phyloP scores from a whole-genome alignment of 2,329 filamentous ascomycete species.

The Lomentospora prolificans region DNA sequence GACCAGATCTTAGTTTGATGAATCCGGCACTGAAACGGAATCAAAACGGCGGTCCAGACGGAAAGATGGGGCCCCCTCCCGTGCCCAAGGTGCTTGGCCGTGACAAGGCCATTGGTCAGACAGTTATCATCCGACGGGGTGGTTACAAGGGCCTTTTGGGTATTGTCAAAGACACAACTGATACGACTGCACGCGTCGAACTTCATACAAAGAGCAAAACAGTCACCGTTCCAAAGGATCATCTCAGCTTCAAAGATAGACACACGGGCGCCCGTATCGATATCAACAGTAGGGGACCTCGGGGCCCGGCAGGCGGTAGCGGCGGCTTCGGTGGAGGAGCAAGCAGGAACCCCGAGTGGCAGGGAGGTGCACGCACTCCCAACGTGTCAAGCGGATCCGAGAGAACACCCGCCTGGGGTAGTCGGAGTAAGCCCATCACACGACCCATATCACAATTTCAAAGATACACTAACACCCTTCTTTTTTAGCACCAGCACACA shows the following conservation, averaged over 20 bases:
- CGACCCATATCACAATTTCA: neutral
- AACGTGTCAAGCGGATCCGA: slow-evolving; percentile 50
- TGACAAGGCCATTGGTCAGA: slow-evolving; percentile 82
- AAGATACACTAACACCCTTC: slow-evolving; percentile 16
- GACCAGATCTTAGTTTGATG: slow-evolving; percentile 80
- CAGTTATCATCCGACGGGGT: slow-evolving; percentile 78
- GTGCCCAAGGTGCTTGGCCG: slow-evolving; percentile 71
- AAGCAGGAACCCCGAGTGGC: slow-evolving; percentile 45
- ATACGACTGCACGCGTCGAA: slow-evolving; percentile 78
- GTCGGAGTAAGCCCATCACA: slow-evolving; percentile 47
- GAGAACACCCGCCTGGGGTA: slow-evolving; percentile 68
- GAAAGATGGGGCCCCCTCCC: slow-evolving; percentile 38
- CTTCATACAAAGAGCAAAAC: slow-evolving; percentile 91
- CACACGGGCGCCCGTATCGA: slow-evolving; percentile 71
- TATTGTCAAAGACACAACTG: slow-evolving; percentile 91
- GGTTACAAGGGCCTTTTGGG: slow-evolving; percentile 87
- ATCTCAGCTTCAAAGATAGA: slow-evolving; percentile 78
- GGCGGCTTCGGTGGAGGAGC: slow-evolving; percentile 36
- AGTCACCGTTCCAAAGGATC: slow-evolving; percentile 71
- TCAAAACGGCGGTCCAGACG: slow-evolving; percentile 33
- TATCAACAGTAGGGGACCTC: slow-evolving; percentile 42
- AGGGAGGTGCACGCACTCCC: slow-evolving; percentile 59
- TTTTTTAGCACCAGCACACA: slow-evolving; percentile 38
- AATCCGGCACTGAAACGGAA: slow-evolving; percentile 79
- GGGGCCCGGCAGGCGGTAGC: slow-evolving; percentile 26